These are phyloP conservation scores for Mortierella alpina DNA, from an alignment of 192 early-diverging fungal species.

Conservation along the genomic window DNA sequence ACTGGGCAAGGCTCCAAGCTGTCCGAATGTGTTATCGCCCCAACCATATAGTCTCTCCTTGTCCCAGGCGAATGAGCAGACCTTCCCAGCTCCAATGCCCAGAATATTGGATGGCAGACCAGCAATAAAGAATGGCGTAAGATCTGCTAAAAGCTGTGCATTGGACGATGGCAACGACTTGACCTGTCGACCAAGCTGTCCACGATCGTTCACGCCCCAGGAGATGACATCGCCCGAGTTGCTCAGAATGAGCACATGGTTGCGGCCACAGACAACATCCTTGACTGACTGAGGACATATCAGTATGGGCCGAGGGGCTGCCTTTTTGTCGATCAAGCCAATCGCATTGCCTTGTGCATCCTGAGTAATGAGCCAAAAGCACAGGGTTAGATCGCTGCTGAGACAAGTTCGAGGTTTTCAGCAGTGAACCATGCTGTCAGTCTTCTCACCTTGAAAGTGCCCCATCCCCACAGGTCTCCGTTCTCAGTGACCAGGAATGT, in stretches of 20 bases:
- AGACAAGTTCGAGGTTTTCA: not conserved
- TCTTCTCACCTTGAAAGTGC: conserved; percentile 20
- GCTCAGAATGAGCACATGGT: conserved; percentile 34
- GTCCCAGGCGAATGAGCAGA: conserved; percentile 44
- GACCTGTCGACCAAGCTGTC: conserved; percentile 25
- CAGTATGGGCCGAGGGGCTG: conserved; percentile 15
- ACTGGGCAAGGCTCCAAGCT: conserved; percentile 9
- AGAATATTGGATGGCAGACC: conserved; percentile 16
- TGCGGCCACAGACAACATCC: conserved; percentile 33
- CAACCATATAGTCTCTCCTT: conserved; percentile 34
- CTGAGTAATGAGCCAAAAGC: not conserved
- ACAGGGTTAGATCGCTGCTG: not conserved
- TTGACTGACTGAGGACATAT: conserved; percentile 23
- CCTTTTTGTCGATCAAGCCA: conserved; percentile 7
- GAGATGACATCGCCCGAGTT: conserved; percentile 34
- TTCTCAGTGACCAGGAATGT: conserved; percentile 38
- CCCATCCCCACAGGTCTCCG: conserved; percentile 46
- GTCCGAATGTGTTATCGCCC: conserved; percentile 43
- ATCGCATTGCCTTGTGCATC: conserved; percentile 7
- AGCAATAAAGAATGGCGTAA: conserved; percentile 33
- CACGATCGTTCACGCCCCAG: conserved; percentile 29
- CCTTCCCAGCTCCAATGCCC: conserved; percentile 34
- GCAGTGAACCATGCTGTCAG: not conserved
- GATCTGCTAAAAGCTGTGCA: not conserved
- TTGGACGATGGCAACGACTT: not conserved